Base-by-base conservation (phyloP, 768 basidiomycete species). In the Auriscalpium orientale region DNA sequence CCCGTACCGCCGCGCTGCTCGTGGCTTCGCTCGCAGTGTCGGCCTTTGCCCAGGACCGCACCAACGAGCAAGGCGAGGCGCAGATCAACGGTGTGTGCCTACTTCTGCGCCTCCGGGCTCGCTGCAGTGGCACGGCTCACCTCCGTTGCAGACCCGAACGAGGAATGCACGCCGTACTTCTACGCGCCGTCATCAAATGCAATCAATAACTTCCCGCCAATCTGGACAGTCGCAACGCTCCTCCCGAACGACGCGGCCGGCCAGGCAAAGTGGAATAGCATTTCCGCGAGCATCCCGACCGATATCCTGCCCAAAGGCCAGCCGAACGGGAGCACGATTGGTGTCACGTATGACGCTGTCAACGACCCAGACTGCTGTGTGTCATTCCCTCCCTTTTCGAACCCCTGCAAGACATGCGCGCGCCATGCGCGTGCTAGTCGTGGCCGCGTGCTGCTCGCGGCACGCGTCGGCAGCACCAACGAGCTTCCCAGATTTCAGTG, bases 221-320 rank as follows among this genome's bases (percentile, higher is more conserved):
- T 46, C 28, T 60, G 59, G 59, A 28, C 34, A 16, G 49, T 53
- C 13, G 59, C 59, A 12, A 58, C 22, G 15, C 8, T 60, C 16
- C 57, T 55, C 46, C 3, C 59, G 18, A 53, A 4, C 10, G 59
- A 60, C 34, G 9, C 50, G 2, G 48, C 21, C 0, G 59, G 49
- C 18, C 68, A 67, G 44, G 64, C 67, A 8, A 73, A 74, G 56
- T 83, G 76, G 72, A 61, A 68, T 8, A 68, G 69, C 37, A 79
- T 84, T 18, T 62, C 68, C 20, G 52, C 62, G 1, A 70, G 59
- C 38, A 70, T 84, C 49, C 83, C 82, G 46, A 54, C 49, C 20
- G 74, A 79, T 51, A 79, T 80, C 3, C 11, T 65, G 2, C 68
- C 75, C 15, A 81, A 79, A 64, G 49, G 40, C 44, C 20, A 56